Base-by-base conservation (phyloP, 2,329 filamentous ascomycete genomes). In the Fonsecaea erecta region DNA sequence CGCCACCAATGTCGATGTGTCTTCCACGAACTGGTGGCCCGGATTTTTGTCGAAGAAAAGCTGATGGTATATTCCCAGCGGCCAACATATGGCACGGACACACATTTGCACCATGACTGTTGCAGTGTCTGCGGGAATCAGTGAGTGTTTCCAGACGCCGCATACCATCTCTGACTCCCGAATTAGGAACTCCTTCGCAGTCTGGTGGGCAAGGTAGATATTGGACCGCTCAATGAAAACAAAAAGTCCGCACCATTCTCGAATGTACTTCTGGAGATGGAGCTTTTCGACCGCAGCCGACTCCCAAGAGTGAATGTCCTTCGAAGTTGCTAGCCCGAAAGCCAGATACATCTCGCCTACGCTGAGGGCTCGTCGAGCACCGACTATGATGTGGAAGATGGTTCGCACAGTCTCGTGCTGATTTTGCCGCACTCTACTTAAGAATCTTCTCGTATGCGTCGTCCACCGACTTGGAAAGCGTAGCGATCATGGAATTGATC, bases 131-230 rank as follows among this genome's bases (percentile, higher is more conserved):
- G 7, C 18, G n/a, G 56, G 52, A 52, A 43, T 1, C 2, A 68
- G 37, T 28, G 35, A 68, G 30, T 51, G 34, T 34, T 64, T 61
- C 61, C 55, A 67, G 53, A 2, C 0, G 2, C 32, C 52, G 21
- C 28, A 34, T 52, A 2, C 32, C 34, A 35, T 35, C n/a, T 34
- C 32, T 34, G 32, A 34, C 2, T 11, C 2, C 6, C 32, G 9
- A 2, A 62, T 11, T n/a, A 80, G 62, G 64, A 79, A 79, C 51
- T 79, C 77, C 61, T 72, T 78, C 0, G 76, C 78, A 1, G 78
- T 80, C 65, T 80, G 76, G 40, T 80, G 78, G 37, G 80, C 68
- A 2, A 80, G 69, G 65, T 77, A 79, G 4, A 80, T 68, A 58
- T 64, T 72, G 4, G 59, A 65, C 40, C 77, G 69, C 0, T 74